Evolutionary conservation across 2,329 filamentous ascomycete species (phyloP).

Genomic region (Talaromyces sp.): DNA sequence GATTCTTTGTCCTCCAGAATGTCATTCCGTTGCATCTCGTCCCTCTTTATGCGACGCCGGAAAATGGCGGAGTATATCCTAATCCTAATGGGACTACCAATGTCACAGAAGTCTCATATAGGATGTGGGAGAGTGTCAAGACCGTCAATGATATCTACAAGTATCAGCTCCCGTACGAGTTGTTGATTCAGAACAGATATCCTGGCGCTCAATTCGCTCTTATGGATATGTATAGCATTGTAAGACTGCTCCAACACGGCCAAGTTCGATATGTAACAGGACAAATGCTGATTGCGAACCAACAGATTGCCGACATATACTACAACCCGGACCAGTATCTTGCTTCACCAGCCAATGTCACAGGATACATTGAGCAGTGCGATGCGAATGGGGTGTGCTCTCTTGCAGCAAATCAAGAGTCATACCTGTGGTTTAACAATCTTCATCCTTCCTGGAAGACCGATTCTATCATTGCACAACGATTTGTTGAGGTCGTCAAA

Average conservation of each 20-base stretch:
- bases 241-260: constrained; percentile 25
- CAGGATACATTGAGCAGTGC: constrained; percentile 58
- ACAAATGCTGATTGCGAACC: neutral
- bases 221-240: constrained; percentile 64
- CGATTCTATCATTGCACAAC: constrained; percentile 54
- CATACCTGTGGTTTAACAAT: constrained; percentile 71
- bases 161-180: constrained; percentile 50
- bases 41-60: constrained; percentile 60
- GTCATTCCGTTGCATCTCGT: constrained; percentile 63
- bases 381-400: constrained; percentile 40
- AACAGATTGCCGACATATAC: constrained; percentile 61
- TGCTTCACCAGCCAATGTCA: constrained; percentile 60
- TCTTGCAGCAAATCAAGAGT: constrained; percentile 48
- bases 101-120: constrained; percentile 47
- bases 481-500: constrained; percentile 55
- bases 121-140: constrained; percentile 52
- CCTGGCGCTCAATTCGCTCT: constrained; percentile 59
- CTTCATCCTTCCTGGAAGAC: constrained; percentile 68
- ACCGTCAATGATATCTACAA: constrained; percentile 52
- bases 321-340: constrained; percentile 59
- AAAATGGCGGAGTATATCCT: constrained; percentile 42
- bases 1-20: constrained; percentile 71
- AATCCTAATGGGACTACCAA: constrained; percentile 49
- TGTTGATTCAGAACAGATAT: constrained; percentile 42
- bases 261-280: neutral